These are phyloP conservation scores for Boletus sp. DNA, from an alignment of 768 basidiomycete species.

Conservation along the genomic window DNA sequence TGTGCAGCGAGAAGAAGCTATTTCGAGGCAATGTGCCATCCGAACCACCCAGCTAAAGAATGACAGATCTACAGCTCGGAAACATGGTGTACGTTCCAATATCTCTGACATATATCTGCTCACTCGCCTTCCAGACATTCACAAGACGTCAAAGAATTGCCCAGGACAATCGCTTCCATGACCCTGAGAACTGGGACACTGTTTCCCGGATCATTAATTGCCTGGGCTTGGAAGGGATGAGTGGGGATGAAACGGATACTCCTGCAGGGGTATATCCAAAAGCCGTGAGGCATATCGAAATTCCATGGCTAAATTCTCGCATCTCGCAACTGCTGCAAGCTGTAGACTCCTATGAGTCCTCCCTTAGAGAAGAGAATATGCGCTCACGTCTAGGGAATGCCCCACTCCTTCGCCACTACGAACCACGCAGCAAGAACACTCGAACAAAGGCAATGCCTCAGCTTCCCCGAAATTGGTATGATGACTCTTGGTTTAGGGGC, in stretches of 20 bases:
- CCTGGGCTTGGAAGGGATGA: not conserved
- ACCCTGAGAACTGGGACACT: not conserved
- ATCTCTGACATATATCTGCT: too few species aligned
- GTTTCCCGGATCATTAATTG: not conserved
- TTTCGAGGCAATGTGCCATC: too few species aligned
- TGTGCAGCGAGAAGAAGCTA: not conserved
- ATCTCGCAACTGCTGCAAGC: not conserved
- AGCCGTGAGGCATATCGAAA: not conserved
- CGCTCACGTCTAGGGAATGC: not conserved
- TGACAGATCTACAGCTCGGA: not conserved
- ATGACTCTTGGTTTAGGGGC: not conserved
- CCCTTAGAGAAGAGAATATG: not conserved
- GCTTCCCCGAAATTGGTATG: not conserved
- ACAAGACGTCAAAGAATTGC: not conserved
- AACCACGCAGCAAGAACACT: not conserved
- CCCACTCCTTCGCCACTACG: not conserved
- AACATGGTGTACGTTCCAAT: not conserved
- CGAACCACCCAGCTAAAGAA: not conserved
- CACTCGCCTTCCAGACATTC: too few species aligned
- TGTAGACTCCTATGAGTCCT: not conserved
- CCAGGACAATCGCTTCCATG: not conserved
- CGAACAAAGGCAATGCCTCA: not conserved
- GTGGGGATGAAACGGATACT: not conserved
- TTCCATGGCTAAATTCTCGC: not conserved
- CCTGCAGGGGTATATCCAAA: not conserved